These are phyloP conservation scores for Arachnomyces sp. DNA, from an alignment of 2,329 filamentous ascomycete genomes.

Conservation along the genomic window DNA sequence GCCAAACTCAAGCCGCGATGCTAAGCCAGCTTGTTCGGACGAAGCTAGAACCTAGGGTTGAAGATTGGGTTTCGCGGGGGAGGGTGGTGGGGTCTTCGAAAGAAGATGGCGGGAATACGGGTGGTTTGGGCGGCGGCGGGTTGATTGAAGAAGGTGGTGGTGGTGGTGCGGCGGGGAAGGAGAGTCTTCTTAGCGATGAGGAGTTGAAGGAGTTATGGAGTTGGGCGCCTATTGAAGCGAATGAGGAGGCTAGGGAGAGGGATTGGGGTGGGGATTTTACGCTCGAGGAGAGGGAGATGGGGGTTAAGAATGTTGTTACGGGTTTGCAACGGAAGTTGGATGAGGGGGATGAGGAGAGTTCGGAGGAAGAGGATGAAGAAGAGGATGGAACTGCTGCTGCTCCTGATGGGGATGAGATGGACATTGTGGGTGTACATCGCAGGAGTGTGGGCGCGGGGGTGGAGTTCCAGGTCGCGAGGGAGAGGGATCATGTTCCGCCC, in stretches of 20 bases:
- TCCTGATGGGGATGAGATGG: constrained; percentile 32
- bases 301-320: constrained; percentile 63
- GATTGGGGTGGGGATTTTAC: constrained; percentile 63
- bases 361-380: constrained; percentile 46
- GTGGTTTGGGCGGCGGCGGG: constrained; percentile 7
- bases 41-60: constrained; percentile 71
- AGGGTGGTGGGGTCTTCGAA: constrained; percentile 35
- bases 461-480: constrained; percentile 28
- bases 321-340: constrained; percentile 55
- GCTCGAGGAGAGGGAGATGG: constrained; percentile 58
- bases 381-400: constrained; percentile 42
- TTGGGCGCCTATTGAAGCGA: constrained; percentile 45
- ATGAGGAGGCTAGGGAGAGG: constrained; percentile 37
- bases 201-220: constrained; percentile 56
- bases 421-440: constrained; percentile 28
- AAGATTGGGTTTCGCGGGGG: constrained; percentile 63
- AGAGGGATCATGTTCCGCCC: constrained; percentile 17
- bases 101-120: constrained; percentile 11
- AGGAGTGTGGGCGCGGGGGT: constrained; percentile 24
- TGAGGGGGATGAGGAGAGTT: constrained; percentile 43
- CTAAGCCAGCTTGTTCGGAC: constrained; percentile 68
- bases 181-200: constrained; percentile 30
- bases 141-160: too few species aligned
- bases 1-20: constrained; percentile 53
- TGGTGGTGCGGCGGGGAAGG: constrained; percentile 9